Evolutionary conservation across 2,329 filamentous ascomycete genomes (phyloP).

Genomic region (Aspergillus sp.): DNA sequence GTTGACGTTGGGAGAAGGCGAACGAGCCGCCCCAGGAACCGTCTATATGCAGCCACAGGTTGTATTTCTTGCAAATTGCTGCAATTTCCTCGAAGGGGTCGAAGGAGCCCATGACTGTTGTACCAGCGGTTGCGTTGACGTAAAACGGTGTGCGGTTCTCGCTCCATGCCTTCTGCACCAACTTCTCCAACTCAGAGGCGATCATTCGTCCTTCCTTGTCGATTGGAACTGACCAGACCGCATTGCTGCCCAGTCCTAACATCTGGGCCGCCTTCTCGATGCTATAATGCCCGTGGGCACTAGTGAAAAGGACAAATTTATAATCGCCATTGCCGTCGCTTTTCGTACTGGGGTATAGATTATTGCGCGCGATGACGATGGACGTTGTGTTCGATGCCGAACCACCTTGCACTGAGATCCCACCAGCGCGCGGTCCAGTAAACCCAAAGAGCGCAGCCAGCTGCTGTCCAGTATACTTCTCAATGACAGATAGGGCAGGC

Average conservation of each 20-base stretch:
- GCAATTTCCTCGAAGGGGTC: constrained; percentile 74
- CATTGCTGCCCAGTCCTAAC: constrained; percentile 74
- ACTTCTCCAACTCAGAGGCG: constrained; percentile 61
- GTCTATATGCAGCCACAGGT: constrained; percentile 91
- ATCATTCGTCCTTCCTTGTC: constrained; percentile 73
- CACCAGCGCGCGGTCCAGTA: constrained; percentile 64
- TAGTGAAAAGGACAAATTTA: constrained; percentile 82
- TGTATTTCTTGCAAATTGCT: constrained; percentile 66
- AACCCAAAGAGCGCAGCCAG: constrained; percentile 79
- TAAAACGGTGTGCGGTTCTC: constrained; percentile 83
- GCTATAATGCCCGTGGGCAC: constrained; percentile 87
- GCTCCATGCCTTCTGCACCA: constrained; percentile 61
- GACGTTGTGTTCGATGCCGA: constrained; percentile 81
- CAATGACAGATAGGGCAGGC: constrained; percentile 80
- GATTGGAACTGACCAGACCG: constrained; percentile 73
- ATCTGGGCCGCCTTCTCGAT: constrained; percentile 94
- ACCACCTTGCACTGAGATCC: constrained; percentile 76
- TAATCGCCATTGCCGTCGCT: constrained; percentile 62
- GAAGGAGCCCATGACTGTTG: constrained; percentile 86
- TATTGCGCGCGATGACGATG: constrained; percentile 84
- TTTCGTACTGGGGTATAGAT: constrained; percentile 77
- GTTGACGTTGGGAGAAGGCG: constrained; percentile 69
- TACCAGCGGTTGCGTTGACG: constrained; percentile 93
- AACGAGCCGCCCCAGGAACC: constrained; percentile 86
- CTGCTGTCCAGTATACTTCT: constrained; percentile 74